phyloP scores from a whole-genome alignment of 768 basidiomycete species.

The Boletus bicolor region DNA sequence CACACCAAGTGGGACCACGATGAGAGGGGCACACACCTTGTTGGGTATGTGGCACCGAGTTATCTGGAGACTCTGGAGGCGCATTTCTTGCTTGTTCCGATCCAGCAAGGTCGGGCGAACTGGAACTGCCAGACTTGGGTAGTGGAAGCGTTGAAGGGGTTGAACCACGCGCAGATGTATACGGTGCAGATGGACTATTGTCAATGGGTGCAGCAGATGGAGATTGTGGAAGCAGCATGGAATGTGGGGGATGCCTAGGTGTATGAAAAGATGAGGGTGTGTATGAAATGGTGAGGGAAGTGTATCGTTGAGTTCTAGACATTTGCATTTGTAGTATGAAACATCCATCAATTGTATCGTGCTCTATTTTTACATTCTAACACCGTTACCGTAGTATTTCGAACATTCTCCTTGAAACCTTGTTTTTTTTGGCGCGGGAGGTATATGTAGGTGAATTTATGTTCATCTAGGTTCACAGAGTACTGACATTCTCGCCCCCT shows the following conservation, averaged over 20 bases:
- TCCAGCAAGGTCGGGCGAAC: slow-evolving; percentile 8
- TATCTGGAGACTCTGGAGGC: slow-evolving; percentile 4
- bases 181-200: slow-evolving; percentile 16
- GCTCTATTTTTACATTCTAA: neutral
- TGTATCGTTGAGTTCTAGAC: neutral
- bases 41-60: slow-evolving; percentile 7
- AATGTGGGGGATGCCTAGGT: neutral
- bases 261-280: neutral
- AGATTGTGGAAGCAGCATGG: slow-evolving; percentile 16
- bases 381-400: neutral
- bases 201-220: slow-evolving; percentile 14
- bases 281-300: neutral
- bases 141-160: slow-evolving; percentile 14
- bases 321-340: neutral
- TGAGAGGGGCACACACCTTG: slow-evolving; percentile 14
- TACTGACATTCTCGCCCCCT: too few relatives aligned
- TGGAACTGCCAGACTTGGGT: slow-evolving; percentile 25
- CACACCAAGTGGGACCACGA: slow-evolving; percentile 12
- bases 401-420: too few relatives aligned
- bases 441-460: too few relatives aligned
- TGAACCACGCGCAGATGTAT: slow-evolving; percentile 12
- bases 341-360: neutral
- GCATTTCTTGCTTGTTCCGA: slow-evolving; percentile 10
- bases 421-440: too few relatives aligned
- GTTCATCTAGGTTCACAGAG: too few relatives aligned